phyloP scores from a whole-genome alignment of 345 rosid genomes.

The Eucalyptus leucophloia region DNA sequence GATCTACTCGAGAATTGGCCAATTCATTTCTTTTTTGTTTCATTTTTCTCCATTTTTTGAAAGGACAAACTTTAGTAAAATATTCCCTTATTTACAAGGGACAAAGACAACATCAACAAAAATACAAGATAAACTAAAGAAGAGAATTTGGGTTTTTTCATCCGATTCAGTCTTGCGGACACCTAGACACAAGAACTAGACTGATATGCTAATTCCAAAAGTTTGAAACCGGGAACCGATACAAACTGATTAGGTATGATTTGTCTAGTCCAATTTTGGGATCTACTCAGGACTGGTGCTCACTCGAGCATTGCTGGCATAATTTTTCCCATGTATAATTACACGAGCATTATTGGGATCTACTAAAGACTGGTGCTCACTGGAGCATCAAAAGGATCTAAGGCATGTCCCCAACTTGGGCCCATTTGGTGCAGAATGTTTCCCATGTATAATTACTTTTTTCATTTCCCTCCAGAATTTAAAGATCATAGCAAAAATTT shows the following conservation, averaged over 20 bases:
- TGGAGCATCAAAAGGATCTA: neutral
- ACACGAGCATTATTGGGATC: neutral
- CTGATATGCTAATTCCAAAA: neutral
- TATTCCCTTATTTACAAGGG: neutral
- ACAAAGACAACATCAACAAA: neutral
- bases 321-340: too few species aligned
- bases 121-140: neutral
- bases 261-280: neutral
- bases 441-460: neutral
- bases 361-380: rapidly evolving
- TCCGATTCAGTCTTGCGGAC: rapidly evolving
- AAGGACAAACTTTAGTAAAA: neutral
- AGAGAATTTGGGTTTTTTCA: neutral
- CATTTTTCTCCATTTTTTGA: neutral
- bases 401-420: neutral
- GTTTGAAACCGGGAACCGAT: rapidly evolving
- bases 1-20: neutral
- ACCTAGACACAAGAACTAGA: neutral
- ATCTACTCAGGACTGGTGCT: neutral
- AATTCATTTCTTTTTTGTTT: neutral
- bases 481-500: neutral
- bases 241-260: rapidly evolving
- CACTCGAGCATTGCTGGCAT: too few species aligned
- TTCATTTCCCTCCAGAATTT: too few species aligned
- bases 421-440: neutral